These are phyloP conservation scores for Cryptosporidium viatorum DNA, from an alignment of 169 alveolate genomes.

Conservation along the genomic window DNA sequence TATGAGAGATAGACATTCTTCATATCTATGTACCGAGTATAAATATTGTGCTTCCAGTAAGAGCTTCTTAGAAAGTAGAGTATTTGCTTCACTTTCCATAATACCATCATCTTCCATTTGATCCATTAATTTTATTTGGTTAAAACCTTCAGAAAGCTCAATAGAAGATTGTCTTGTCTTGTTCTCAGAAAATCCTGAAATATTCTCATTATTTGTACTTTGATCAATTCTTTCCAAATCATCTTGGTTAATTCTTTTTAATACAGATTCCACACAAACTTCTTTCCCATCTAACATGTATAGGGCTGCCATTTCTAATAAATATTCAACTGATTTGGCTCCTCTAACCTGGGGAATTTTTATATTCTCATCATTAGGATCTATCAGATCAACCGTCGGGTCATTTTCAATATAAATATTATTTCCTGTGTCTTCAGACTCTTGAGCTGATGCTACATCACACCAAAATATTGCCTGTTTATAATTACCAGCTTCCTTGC, in stretches of 20 bases:
- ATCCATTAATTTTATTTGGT: background rate
- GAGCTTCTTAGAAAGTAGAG: conserved; percentile 34
- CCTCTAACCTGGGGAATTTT: conserved; percentile 4
- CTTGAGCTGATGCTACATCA: conserved; percentile 36
- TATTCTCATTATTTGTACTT: conserved; percentile 10
- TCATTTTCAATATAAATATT: background rate
- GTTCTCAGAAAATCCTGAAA: conserved; percentile 9
- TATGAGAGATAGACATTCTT: conserved; percentile 63
- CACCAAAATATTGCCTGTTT: conserved; percentile 66
- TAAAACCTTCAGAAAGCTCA: background rate
- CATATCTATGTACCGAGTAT: conserved; percentile 56
- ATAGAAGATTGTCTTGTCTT: background rate
- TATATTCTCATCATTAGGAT: background rate
- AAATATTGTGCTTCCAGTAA: conserved; percentile 50
- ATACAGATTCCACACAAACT: conserved; percentile 33
- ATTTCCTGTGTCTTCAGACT: background rate
- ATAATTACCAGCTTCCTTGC: conserved; percentile 67
- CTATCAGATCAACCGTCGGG: background rate
- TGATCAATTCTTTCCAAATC: conserved; percentile 12
- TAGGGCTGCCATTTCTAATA: conserved; percentile 52
- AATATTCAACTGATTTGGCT: conserved; percentile 15
- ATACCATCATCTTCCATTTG: background rate
- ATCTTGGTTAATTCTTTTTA: conserved; percentile 1
- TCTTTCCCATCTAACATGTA: conserved; percentile 42
- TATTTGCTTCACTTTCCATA: background rate